Evolutionary conservation across 2,329 filamentous ascomycete genomes (phyloP), one percentile per base, ranked within the genome.

Genomic region (Ascochyta clinopodiicola): DNA sequence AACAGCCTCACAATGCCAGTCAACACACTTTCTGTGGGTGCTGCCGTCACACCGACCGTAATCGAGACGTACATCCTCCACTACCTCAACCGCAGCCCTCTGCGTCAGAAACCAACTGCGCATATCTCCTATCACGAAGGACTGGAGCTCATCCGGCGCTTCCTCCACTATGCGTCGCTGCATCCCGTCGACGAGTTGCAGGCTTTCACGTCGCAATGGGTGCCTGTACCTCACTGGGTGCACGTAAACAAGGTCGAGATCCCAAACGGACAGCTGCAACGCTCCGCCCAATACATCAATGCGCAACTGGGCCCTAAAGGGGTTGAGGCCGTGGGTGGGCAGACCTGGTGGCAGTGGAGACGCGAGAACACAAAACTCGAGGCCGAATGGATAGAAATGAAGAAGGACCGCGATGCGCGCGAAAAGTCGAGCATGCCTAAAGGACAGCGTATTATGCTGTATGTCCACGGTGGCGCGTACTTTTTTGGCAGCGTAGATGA

Each of bases 341-440:
- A 77, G 90, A 31, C 82, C 92, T 60, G 82, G 85, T 46, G 83
- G 84, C 61, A 87, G 96, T 39, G 95, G 95, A 36, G 95, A 47
- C 84, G 86, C 49, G 84, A 70, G 85, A 60, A 49, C 2, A 63
- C 4, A 82, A 86, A 86, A 0, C 78, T 97, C 25, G 86, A 87
- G 68, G 92, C 90, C 0, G 94, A 99, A 73, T 98, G 93, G 94
- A 91, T 99, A 63, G 95, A 98, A 81, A 97, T 97, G 93, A 88
- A 86, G 63, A 83, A 86, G 46, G 89, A 98, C 73, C 88, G 91
- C 69, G 81, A 88, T 57, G 87, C 89, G 70, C 86, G 91, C 53
- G 88, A 87, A 72, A 85, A 84, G 68, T 78, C 78, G 0, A 78
- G 78, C 15, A 84, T 86, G 44, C 48, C 56, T 17, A 81, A 83